Base-by-base conservation (phyloP, 805 yeast genomes). In the Ogataea haglerorum region DNA sequence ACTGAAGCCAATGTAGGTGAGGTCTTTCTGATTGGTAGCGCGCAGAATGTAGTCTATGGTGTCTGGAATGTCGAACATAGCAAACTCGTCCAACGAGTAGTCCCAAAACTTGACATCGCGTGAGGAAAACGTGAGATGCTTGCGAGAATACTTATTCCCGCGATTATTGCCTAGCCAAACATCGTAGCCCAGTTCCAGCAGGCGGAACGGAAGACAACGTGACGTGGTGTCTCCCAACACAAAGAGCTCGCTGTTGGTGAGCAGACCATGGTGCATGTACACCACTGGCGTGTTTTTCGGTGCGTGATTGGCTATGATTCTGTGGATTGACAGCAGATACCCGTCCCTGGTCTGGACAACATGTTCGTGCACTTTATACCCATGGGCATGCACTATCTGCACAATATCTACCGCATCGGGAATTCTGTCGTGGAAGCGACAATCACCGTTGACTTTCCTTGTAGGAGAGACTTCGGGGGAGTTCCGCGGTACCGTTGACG, bases 101-200 rank as follows among this genome's bases (percentile, higher is more conserved):
- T 89, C 80, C 98, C 98, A 90, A 61, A 88, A 91, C 42, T 69
- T 67, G 16, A 64, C 63, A 3, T 67, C 64, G 25, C 61, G 56
- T 12, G 70, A 54, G 15, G 64, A 58, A 52, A 64, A 53, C 25
- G 60, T 49, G 27, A 78, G 49, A 59, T 89, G 95, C 53, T 89
- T 89, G 46, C 85, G 80, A 3, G 93, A 82, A 64, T 90, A 90
- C 67, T 90, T 91, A 64, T 90, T 91, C 10, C 95, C 95, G 39
- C 95, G 70, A 57, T 86, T 87, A 61, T 87, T 87, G 0, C 97
- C 97, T 47, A 90, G 67, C 96, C 96, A 90, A 8, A 91, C 96
- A 57, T 90, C 98, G 60, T 78, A 90, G 3, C 96, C 96, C 33
- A 78, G 59, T 39, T 89, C 90, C 40, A 80, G 80, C 19, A 90